A percentile compares a stretch with the other conserved stretches of the same genome.
phyloP scores from a whole-genome alignment of 257 asterid genomes.

The Fraxinus excelsior region DNA sequence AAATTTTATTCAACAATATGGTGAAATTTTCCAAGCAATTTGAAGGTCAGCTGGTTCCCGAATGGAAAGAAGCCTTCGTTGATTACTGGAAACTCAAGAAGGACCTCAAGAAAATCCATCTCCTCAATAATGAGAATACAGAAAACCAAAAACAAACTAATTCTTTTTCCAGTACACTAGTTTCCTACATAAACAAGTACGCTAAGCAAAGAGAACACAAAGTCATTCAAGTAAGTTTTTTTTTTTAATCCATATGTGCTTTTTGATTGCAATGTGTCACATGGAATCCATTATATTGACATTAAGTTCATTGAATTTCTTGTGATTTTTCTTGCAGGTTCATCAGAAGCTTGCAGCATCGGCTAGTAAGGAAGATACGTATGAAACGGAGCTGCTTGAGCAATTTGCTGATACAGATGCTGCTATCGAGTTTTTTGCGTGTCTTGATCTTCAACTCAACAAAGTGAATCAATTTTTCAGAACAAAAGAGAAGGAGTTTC shows the following conservation, averaged over 20 bases:
- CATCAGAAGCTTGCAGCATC: conserved; percentile 56
- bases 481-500: conserved; percentile 74
- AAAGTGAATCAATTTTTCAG: conserved; percentile 81
- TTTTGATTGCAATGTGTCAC: neutral
- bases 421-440: conserved; percentile 66
- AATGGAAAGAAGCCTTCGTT: conserved; percentile 94
- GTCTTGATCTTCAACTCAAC: conserved; percentile 80
- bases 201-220: conserved; percentile 43
- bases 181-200: conserved; percentile 41
- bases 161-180: conserved; percentile 23
- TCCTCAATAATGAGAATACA: conserved; percentile 30
- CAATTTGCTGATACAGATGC: conserved; percentile 68
- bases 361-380: conserved; percentile 55
- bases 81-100: conserved; percentile 77
- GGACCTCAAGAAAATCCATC: conserved; percentile 70
- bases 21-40: conserved; percentile 89
- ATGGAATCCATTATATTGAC: no score
- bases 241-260: neutral
- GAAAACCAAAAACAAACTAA: conserved; percentile 26
- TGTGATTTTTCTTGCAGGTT: conserved; percentile 44
- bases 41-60: conserved; percentile 84
- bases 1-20: conserved; percentile 36
- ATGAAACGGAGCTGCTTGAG: conserved; percentile 80
- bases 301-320: neutral
- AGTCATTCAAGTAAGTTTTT: conserved; percentile 54